phyloP scores from a whole-genome alignment of 768 basidiomycete genomes.

The Fomitopsis pulvina region DNA sequence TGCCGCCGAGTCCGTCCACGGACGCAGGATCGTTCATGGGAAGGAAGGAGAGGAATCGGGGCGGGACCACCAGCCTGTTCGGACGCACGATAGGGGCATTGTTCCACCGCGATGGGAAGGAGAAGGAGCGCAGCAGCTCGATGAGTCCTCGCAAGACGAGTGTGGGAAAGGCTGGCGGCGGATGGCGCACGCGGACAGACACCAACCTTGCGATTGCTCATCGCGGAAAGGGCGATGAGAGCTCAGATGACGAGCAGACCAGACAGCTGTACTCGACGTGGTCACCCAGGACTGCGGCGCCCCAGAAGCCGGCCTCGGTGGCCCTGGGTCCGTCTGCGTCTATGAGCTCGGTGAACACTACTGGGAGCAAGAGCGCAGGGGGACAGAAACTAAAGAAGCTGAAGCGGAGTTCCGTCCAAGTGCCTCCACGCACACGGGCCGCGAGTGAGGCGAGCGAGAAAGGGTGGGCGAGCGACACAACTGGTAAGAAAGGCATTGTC shows the following conservation, averaged over 20 bases:
- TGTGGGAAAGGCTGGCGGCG: conserved; percentile 5
- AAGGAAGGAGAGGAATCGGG: conserved; percentile 8
- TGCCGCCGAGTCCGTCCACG: background rate
- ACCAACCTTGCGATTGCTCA: conserved; percentile 22
- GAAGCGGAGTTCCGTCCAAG: conserved; percentile 15
- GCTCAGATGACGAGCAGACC: conserved; percentile 20
- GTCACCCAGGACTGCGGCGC: background rate
- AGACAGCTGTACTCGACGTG: conserved; percentile 1
- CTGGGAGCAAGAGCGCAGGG: background rate
- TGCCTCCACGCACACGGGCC: background rate
- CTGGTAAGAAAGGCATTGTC: conserved; percentile 2
- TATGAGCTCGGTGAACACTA: background rate
- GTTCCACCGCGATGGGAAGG: conserved; percentile 24
- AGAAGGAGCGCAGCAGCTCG: background rate
- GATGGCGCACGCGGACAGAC: conserved; percentile 34
- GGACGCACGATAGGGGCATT: conserved; percentile 38
- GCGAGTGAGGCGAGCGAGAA: conserved; percentile 10
- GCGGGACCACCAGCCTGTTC: conserved; percentile 27
- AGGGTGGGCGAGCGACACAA: conserved; percentile 21
- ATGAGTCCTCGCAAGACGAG: background rate
- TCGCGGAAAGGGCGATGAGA: conserved; percentile 15
- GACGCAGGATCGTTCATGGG: background rate
- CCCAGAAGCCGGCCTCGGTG: conserved; percentile 2
- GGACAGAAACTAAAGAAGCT: conserved; percentile 15
- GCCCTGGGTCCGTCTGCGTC: background rate